phyloP scores from a whole-genome alignment of 176 grass and related monocot species.

The barley (Hordeum vulgare) region DNA sequence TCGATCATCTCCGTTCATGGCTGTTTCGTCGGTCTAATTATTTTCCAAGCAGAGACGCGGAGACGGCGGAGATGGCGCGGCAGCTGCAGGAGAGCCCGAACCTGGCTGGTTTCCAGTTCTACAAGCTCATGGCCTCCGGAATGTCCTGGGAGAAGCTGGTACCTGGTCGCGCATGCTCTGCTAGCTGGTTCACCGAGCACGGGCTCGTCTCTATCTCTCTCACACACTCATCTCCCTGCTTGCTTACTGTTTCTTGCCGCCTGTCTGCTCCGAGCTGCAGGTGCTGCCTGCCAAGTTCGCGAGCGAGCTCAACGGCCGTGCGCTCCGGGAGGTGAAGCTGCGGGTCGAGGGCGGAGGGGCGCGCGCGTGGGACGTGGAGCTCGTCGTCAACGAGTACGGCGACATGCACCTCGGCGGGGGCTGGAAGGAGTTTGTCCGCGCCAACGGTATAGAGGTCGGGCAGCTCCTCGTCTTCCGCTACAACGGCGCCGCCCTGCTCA shows the following conservation, averaged over 20 bases:
- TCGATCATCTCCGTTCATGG: background rate
- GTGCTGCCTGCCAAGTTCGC: constrained; percentile 19
- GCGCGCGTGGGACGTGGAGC: constrained; percentile 22
- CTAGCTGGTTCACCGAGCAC: background rate
- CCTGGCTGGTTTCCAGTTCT: constrained; percentile 15
- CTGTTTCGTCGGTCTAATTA: background rate
- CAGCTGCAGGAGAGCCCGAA: background rate
- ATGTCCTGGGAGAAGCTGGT: constrained; percentile 21
- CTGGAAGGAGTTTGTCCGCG: constrained; percentile 25
- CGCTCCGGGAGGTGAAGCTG: constrained; percentile 14
- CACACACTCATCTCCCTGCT: too few relatives aligned
- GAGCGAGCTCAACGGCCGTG: background rate
- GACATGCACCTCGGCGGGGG: constrained; percentile 14
- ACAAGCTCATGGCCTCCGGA: constrained; percentile 20
- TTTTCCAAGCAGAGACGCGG: background rate
- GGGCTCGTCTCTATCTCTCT: background rate
- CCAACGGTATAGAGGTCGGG: constrained; percentile 10
- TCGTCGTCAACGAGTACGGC: background rate
- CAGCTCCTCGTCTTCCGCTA: constrained; percentile 28
- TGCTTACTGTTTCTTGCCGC: background rate
- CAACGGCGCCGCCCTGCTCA: background rate
- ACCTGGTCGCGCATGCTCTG: background rate
- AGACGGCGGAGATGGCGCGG: background rate
- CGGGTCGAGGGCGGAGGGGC: background rate
- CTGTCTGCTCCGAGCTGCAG: background rate